Evolutionary conservation across 176 grass and related monocot genomes (phyloP), one percentile per base, ranked within the genome.

Genomic region (Triticum monococcum): DNA sequence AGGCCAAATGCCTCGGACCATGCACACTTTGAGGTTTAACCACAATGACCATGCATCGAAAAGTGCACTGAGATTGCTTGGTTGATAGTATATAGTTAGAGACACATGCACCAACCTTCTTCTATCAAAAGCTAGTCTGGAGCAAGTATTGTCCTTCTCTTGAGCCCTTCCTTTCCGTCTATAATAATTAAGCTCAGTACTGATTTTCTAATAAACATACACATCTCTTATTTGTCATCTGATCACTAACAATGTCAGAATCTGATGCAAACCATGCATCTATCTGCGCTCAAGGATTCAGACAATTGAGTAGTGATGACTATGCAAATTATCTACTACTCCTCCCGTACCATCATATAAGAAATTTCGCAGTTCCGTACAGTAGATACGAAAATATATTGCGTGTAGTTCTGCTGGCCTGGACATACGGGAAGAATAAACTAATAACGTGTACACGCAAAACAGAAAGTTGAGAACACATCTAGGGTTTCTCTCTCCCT

Each of bases 11-110:
- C 81, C 8, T 57, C 18, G 20, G 57, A 77, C 75, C 80, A 89
- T 84, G 76, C 84, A 86, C 80, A 40, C 62, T 89, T 82, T 89
- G 84, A 84, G 87, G 79, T 84, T 86, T 89, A 91, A 80, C 78
- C 81, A 57, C 41, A 32, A 20, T 25, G 64, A 88, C 40, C 45
- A 36, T 64, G 37, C 84, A 72, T 82, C 54, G 63, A 88, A 85
- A 85, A 84, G 52, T 54, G 64, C 67, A 17, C 50, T 7, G 11
- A 62, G 81, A 88, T 81, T 54, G 5, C 37, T 41, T 77, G 24
- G 38, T 71, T 87, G 85, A 84, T 75, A 75, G 54, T 75, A 30
- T 76, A 54, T 81, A 46, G 85, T 87, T 88, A 81, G 82, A 91
- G 63, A 90, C 72, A 80, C 25, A 52, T 33, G 31, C 32, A 85